Conservation (phyloP, 106 monocot species). For the Platanthera zijinensis region DNA sequence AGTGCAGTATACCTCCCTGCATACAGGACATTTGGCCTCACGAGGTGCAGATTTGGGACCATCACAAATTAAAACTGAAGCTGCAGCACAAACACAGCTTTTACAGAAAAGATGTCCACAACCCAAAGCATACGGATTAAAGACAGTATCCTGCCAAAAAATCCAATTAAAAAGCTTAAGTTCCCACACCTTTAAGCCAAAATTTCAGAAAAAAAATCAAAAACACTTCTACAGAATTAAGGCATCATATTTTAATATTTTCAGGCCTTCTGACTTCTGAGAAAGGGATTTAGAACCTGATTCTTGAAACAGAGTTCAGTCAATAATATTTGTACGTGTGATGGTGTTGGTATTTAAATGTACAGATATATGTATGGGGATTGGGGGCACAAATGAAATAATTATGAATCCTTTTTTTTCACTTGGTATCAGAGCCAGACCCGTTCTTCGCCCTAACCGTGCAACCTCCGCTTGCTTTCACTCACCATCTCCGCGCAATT, state of each 20-base stretch:
- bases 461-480: too few relatives aligned
- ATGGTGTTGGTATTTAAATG: too few relatives aligned
- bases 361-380: too few relatives aligned
- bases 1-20: slow-evolving; percentile 36
- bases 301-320: background rate
- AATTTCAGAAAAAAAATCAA: background rate
- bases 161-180: slow-evolving; percentile 7
- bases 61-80: slow-evolving; percentile 54
- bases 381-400: too few relatives aligned
- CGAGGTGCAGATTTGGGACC: slow-evolving; percentile 50
- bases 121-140: slow-evolving; percentile 67
- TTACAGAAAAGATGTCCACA: slow-evolving; percentile 89
- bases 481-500: too few relatives aligned
- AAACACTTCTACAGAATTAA: background rate
- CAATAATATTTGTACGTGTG: too few relatives aligned
- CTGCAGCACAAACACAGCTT: slow-evolving; percentile 63
- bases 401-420: too few relatives aligned
- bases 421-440: too few relatives aligned
- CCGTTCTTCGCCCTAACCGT: too few relatives aligned
- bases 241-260: background rate
- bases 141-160: slow-evolving; percentile 51
- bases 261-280: background rate
- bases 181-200: background rate
- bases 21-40: slow-evolving; percentile 66
- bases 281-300: background rate